Evolutionary conservation across 495 filamentous ascomycete genomes (phyloP).

Genomic region (Sordaria brevicollis): DNA sequence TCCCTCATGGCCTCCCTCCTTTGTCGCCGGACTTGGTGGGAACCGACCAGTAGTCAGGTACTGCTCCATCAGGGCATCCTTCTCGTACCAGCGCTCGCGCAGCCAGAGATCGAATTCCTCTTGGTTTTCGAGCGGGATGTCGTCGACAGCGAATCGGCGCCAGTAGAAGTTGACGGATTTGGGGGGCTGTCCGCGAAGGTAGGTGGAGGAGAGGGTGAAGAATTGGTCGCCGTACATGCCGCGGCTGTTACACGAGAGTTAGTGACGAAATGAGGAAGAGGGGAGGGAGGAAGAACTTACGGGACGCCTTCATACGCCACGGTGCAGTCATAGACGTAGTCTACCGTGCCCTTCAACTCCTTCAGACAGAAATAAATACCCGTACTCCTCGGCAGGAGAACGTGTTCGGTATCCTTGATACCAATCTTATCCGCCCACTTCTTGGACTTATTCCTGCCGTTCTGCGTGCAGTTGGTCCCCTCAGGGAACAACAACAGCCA

Average conservation of each 20-base stretch:
- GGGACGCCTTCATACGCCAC: slow-evolving; percentile 74
- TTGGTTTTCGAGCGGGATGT: slow-evolving; percentile 55
- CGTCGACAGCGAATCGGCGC: slow-evolving; percentile 55
- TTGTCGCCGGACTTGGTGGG: slow-evolving; percentile 34
- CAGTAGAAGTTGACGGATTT: slow-evolving; percentile 83
- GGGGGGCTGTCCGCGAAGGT: slow-evolving; percentile 66
- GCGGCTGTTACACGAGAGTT: slow-evolving; percentile 35
- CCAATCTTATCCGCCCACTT: slow-evolving; percentile 61
- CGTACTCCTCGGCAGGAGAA: slow-evolving; percentile 64
- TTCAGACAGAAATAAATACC: slow-evolving; percentile 66
- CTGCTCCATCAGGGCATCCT: slow-evolving; percentile 63
- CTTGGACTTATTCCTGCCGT: slow-evolving; percentile 50
- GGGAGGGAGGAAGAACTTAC: slow-evolving; percentile 33
- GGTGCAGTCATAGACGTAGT: slow-evolving; percentile 80
- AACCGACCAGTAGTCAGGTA: slow-evolving; percentile 61
- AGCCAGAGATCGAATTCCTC: slow-evolving; percentile 66
- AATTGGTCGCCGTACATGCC: slow-evolving; percentile 65
- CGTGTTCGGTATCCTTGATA: slow-evolving; percentile 54
- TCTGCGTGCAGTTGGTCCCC: slow-evolving; percentile 66
- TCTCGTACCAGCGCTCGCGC: slow-evolving; percentile 65
- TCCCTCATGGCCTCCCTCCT: slow-evolving; percentile 21
- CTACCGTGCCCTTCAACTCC: slow-evolving; percentile 58
- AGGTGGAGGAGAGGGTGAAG: slow-evolving; percentile 63
- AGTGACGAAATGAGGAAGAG: neutral
- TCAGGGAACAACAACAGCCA: slow-evolving; percentile 81